Evolutionary conservation across 805 yeast species (phyloP).

Genomic region (Monosporozyma aquatica): DNA sequence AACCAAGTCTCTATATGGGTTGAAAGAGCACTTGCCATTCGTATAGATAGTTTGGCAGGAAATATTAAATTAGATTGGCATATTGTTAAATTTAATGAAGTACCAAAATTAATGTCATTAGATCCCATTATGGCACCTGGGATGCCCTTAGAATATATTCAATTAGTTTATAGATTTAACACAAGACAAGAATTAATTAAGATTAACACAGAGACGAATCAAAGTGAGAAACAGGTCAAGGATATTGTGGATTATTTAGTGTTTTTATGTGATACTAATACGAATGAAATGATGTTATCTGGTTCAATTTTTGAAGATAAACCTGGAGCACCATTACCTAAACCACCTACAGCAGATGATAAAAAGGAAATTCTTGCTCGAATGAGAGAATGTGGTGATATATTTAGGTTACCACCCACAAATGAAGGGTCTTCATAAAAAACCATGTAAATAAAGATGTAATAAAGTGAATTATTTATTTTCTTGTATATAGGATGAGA

Average conservation of each 20-base stretch:
- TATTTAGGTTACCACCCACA: conserved; percentile 18
- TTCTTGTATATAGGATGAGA: too few relatives aligned
- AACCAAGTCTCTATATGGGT: conserved; percentile 52
- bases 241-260: conserved; percentile 54
- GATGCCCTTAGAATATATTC: conserved; percentile 45
- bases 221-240: conserved; percentile 40
- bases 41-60: conserved; percentile 49
- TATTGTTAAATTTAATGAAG: conserved; percentile 53
- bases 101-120: conserved; percentile 66
- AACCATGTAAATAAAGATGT: too few relatives aligned
- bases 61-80: conserved; percentile 65
- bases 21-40: conserved; percentile 43
- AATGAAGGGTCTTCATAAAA: background rate
- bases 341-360: conserved; percentile 17
- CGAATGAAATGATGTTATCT: conserved; percentile 48
- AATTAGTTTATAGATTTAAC: conserved; percentile 53
- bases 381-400: conserved; percentile 28
- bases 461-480: too few relatives aligned
- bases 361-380: conserved; percentile 21
- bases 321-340: conserved; percentile 33
- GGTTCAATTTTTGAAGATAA: conserved; percentile 59
- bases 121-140: conserved; percentile 57
- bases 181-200: conserved; percentile 51
- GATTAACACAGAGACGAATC: conserved; percentile 37
- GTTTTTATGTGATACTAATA: conserved; percentile 51